Conservation (phyloP, 352 stramenopile species). For the Pythium insidiosum region DNA sequence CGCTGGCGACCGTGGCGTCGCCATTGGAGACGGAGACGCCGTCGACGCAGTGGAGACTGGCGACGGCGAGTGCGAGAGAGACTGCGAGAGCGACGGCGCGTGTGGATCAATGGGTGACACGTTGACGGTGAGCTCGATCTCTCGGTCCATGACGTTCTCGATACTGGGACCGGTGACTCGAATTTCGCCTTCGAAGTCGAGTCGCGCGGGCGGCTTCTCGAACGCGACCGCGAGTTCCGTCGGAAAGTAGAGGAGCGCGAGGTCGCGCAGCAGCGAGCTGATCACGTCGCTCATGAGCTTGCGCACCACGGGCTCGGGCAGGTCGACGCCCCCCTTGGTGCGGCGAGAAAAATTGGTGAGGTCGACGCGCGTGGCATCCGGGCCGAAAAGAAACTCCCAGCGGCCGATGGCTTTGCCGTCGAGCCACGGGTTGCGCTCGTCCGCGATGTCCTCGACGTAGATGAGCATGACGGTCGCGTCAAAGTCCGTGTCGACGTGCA, state of each 20-base stretch:
- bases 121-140: slow-evolving; percentile 20
- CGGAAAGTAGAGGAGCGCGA: slow-evolving; percentile 58
- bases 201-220: slow-evolving; percentile 35
- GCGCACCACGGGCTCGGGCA: slow-evolving; percentile 59
- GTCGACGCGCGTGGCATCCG: slow-evolving; percentile 53
- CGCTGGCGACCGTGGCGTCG: slow-evolving; percentile 4
- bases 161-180: slow-evolving; percentile 43
- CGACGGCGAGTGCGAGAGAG: neutral
- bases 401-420: slow-evolving; percentile 23
- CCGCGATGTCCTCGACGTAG: slow-evolving; percentile 50
- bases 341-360: slow-evolving; percentile 57
- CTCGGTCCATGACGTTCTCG: slow-evolving; percentile 48
- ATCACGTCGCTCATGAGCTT: slow-evolving; percentile 64
- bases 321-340: slow-evolving; percentile 56
- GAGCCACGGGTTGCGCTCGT: slow-evolving; percentile 17
- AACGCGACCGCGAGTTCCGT: slow-evolving; percentile 52
- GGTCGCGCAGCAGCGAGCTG: slow-evolving; percentile 48
- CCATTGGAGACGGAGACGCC: neutral
- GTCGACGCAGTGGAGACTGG: slow-evolving; percentile 7
- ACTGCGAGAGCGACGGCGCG: neutral
- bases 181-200: slow-evolving; percentile 52
- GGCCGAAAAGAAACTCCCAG: slow-evolving; percentile 56
- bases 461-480: slow-evolving; percentile 43
- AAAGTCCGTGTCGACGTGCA: slow-evolving; percentile 73
- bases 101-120: neutral